Percentiles rank a stretch among this genome's conserved stretches.
Conservation (phyloP, 768 basidiomycete species). For the Xerocomellus intermedius region DNA sequence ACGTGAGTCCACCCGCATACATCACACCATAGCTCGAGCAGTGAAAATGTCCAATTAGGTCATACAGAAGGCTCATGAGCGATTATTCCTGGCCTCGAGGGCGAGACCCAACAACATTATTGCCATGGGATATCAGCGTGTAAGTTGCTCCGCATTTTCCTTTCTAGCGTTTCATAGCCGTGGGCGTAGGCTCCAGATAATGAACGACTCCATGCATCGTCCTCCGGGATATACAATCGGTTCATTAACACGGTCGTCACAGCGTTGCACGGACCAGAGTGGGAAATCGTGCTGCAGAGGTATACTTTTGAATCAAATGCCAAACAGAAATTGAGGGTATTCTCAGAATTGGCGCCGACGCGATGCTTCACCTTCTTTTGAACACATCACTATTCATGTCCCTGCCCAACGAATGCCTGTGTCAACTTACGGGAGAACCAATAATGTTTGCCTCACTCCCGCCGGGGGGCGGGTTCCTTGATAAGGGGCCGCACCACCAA, state of each 20-base stretch:
- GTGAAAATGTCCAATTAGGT: conserved; percentile 38
- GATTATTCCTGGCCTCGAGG: conserved; percentile 42
- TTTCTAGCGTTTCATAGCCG: neutral
- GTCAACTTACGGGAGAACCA: conserved; percentile 78
- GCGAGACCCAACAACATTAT: conserved; percentile 55
- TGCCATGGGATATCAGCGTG: conserved; percentile 62
- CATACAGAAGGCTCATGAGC: conserved; percentile 59
- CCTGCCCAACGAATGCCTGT: conserved; percentile 79
- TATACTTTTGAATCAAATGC: conserved; percentile 19
- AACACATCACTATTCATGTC: conserved; percentile 73
- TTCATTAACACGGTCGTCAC: conserved; percentile 77
- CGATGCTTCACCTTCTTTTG: conserved; percentile 75
- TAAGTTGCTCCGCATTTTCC: conserved; percentile 26
- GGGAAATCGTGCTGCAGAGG: conserved; percentile 66
- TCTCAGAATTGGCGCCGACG: conserved; percentile 70
- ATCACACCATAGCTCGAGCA: neutral
- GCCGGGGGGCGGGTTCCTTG: conserved; percentile 8
- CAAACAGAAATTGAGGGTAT: neutral
- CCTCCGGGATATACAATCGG: conserved; percentile 51
- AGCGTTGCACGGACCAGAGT: conserved; percentile 60
- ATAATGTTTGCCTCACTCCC: conserved; percentile 46
- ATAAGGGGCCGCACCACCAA: neutral
- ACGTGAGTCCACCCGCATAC: conserved; percentile 37
- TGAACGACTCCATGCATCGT: conserved; percentile 39
- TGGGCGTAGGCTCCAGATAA: conserved; percentile 24